A percentile compares a stretch with the other conserved stretches of the same genome.
Conservation (phyloP, 257 asterid genomes). For the Solanum appendiculatum region DNA sequence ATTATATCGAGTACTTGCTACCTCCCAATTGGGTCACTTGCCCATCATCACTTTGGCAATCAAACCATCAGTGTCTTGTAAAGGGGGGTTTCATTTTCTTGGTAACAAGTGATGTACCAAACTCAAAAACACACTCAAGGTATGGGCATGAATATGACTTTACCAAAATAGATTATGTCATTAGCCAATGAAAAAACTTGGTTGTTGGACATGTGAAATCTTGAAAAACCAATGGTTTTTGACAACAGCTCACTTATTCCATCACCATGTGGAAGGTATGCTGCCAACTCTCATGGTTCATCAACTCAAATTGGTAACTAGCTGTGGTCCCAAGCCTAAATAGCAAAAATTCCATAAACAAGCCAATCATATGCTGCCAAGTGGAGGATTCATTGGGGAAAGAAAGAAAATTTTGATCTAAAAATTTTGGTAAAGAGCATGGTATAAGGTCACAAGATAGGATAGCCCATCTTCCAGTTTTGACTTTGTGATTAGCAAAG, state of each 20-base stretch:
- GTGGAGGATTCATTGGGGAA: background rate
- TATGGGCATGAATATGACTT: background rate
- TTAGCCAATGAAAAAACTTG: background rate
- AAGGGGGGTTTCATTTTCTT: background rate
- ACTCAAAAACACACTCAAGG: background rate
- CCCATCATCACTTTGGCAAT: background rate
- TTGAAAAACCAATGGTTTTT: background rate
- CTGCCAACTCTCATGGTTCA: background rate
- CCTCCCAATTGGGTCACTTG: background rate
- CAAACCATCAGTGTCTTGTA: background rate
- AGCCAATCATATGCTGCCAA: background rate
- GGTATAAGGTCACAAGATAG: background rate
- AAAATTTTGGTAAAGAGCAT: background rate
- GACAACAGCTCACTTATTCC: constrained; percentile 1
- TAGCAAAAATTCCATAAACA: background rate
- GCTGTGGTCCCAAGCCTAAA: background rate
- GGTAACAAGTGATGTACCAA: background rate
- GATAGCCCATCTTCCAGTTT: constrained; percentile 1
- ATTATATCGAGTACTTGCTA: background rate
- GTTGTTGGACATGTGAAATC: background rate
- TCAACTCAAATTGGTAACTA: background rate
- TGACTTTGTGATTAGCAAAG: background rate
- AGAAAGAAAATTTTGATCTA: background rate
- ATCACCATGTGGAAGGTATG: constrained; percentile 3
- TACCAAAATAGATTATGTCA: background rate